phyloP scores from a whole-genome alignment of 179 eudicot species.

The Silene vulgaris region DNA sequence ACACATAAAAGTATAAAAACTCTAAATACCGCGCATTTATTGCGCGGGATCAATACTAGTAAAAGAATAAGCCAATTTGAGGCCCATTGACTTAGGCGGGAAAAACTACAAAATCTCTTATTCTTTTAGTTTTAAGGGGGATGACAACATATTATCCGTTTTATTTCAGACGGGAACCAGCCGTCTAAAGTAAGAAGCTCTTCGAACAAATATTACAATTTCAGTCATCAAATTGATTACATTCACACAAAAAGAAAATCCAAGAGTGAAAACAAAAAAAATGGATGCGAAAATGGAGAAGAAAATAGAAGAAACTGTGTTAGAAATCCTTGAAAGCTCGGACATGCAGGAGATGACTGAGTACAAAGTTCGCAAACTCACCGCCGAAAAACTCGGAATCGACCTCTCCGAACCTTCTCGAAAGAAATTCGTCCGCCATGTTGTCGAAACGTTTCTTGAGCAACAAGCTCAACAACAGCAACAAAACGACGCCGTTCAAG shows the following conservation, averaged over 20 bases:
- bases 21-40: too few species aligned
- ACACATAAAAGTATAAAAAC: too few species aligned
- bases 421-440: slow-evolving; percentile 57
- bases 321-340: slow-evolving; percentile 49
- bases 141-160: too few species aligned
- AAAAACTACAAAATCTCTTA: too few species aligned
- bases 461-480: slow-evolving; percentile 36
- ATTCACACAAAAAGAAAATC: not conserved
- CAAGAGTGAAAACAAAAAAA: not conserved
- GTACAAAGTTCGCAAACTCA: slow-evolving; percentile 54
- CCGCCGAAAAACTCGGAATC: slow-evolving; percentile 56
- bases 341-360: slow-evolving; percentile 76
- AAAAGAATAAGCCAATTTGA: too few species aligned
- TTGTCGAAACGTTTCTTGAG: slow-evolving; percentile 60
- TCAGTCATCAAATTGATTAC: too few species aligned
- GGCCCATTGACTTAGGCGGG: too few species aligned
- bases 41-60: too few species aligned
- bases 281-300: slow-evolving; percentile 43
- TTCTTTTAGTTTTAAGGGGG: too few species aligned
- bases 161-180: too few species aligned
- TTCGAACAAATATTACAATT: too few species aligned
- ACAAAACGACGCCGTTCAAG: slow-evolving; percentile 24
- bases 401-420: slow-evolving; percentile 61
- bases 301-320: slow-evolving; percentile 52
- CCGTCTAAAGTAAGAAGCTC: too few species aligned